phyloP scores from a whole-genome alignment of 768 basidiomycete genomes.

The Panaeolus cyanescens region DNA sequence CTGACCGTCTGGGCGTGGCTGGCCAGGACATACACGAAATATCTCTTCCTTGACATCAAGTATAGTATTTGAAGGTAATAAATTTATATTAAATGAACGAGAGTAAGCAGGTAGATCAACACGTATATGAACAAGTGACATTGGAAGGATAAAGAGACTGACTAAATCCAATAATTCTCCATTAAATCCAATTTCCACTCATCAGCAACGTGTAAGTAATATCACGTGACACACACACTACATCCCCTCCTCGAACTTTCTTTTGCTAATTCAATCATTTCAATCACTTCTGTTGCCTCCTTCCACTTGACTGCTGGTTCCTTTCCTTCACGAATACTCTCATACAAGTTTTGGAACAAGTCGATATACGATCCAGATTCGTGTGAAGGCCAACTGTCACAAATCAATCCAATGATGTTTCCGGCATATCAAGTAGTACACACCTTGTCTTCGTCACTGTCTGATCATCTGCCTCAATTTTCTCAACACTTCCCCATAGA shows the following conservation, averaged over 20 bases:
- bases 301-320: conserved; percentile 70
- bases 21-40: conserved; percentile 56
- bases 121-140: conserved; percentile 52
- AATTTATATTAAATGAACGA: conserved; percentile 61
- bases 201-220: conserved; percentile 27
- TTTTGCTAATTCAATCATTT: conserved; percentile 76
- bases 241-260: conserved; percentile 63
- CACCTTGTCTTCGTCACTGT: conserved; percentile 38
- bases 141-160: conserved; percentile 10
- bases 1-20: conserved; percentile 70
- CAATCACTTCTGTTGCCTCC: conserved; percentile 69
- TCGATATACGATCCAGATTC: conserved; percentile 59
- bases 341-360: conserved; percentile 68
- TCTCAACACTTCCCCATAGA: conserved; percentile 66
- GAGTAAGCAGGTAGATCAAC: conserved; percentile 80
- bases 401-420: conserved; percentile 3
- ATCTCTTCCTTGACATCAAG: conserved; percentile 72
- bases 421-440: conserved; percentile 8
- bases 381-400: conserved; percentile 61
- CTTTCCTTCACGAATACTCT: conserved; percentile 55
- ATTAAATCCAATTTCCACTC: neutral
- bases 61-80: conserved; percentile 50
- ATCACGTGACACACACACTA: conserved; percentile 33
- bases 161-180: neutral
- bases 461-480: conserved; percentile 47